A percentile compares a stretch with the other conserved stretches of the same genome.
These are phyloP conservation scores for Asterella californica DNA, from an alignment of 225 moss, liverwort and hornwort genomes.

Conservation along the genomic window DNA sequence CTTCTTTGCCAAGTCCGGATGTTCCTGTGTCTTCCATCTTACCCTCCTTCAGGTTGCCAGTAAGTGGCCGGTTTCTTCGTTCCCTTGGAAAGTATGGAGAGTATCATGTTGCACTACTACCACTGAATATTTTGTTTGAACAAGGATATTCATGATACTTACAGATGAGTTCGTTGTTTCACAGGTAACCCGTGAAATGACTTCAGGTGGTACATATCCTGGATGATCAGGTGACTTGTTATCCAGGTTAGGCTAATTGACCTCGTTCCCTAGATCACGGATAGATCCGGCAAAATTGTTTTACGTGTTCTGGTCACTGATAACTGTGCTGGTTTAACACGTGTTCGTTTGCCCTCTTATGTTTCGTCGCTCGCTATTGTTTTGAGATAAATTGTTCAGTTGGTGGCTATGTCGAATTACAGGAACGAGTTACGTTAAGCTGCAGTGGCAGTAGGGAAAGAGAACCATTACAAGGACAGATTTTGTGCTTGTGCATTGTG, in stretches of 20 bases:
- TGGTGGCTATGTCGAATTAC: neutral
- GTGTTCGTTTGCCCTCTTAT: too few species aligned
- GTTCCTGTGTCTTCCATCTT: too few species aligned
- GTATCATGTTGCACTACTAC: neutral
- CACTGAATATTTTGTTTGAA: too few species aligned
- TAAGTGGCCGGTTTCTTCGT: neutral
- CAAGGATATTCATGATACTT: neutral
- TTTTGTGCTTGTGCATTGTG: neutral
- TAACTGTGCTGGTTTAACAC: too few species aligned
- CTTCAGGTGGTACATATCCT: slow-evolving; percentile 1
- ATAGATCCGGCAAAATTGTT: neutral
- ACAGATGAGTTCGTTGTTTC: neutral
- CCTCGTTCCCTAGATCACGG: neutral
- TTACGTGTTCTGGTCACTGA: neutral
- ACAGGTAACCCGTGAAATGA: slow-evolving; percentile 7
- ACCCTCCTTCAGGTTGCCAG: neutral
- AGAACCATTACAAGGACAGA: neutral
- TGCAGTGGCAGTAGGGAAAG: neutral
- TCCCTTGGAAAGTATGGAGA: neutral
- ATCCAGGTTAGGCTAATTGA: neutral
- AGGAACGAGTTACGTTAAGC: neutral
- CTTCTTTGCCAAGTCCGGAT: neutral
- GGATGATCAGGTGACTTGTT: neutral
- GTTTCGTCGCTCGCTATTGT: neutral
- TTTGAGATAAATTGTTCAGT: neutral